Base-by-base conservation (phyloP, 352 stramenopile species). In the Globisporangium cederbergense region DNA sequence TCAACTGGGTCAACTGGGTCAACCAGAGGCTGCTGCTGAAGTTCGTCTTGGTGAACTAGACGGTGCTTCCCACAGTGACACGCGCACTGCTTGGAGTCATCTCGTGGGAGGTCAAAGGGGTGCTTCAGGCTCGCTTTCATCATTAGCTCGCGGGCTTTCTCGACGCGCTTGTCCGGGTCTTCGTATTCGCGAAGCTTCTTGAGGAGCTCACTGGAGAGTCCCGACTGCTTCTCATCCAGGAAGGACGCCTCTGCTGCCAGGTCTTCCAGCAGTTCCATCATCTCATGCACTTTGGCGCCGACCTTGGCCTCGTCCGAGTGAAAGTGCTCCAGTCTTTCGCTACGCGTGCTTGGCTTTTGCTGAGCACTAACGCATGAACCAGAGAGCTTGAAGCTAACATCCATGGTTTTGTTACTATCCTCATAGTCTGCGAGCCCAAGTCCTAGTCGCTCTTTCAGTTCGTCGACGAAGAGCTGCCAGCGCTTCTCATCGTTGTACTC, bases 281-380 rank as follows among this genome's bases (percentile, higher is more conserved):
- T 62, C 8, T 86, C 82, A 28, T 85, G 78, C 9, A 89, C 70
- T 53, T 68, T 75, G 18, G 77, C 77, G 2, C 62, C 64, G 28
- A 91, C 71, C 2, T 76, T 75, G 40, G 78, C 80, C 63, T 89
- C 76, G 50, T 84, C 72, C 18, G 80, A 86, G 51, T 88, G 78
- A 66, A 89, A 87, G 62, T n/a, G 53, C 36, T 22, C 52, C 18
- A 71, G 22, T 11, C 36, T 42, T 62, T 56, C n/a, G 1, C 22
- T 45, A 42, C 34, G 3, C 2, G 7, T 3, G 25, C 22, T 18
- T 42, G 5, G 18, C 45, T 59, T 32, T 5, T 3, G 18, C 14
- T 22, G n/a, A 54, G 10, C 14, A 10, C 43, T 18, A 8, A 36
- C 7, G 32, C 32, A 36, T 36, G 30, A 28, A 30, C 16, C 51